A percentile compares a stretch with the other conserved stretches of the same genome.
Conservation (phyloP, 768 basidiomycete species). For the Auriscalpium microsporum region DNA sequence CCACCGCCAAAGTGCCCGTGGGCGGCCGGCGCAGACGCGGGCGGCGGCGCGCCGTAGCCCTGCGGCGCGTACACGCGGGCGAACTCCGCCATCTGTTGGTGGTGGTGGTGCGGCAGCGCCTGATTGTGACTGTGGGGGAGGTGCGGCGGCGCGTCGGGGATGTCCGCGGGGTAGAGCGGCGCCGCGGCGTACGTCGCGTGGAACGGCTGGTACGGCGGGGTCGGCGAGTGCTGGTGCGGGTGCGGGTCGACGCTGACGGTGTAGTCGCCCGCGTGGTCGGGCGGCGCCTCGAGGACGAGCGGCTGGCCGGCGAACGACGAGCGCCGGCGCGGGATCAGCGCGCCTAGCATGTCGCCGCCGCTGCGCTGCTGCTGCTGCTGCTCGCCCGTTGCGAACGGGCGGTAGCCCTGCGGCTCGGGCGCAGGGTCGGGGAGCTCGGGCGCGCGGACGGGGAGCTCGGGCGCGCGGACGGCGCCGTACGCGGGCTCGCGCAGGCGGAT, state of each 20-base stretch:
- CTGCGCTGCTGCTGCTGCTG: no score
- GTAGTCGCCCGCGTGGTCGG: constrained; percentile 2
- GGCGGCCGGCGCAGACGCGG: neutral
- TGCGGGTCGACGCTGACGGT: neutral
- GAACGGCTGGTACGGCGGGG: neutral
- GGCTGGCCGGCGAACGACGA: constrained; percentile 6
- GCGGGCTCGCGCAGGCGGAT: constrained; percentile 8
- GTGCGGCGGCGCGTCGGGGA: neutral
- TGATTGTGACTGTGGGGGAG: neutral
- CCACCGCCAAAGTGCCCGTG: neutral
- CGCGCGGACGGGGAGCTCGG: constrained; percentile 1
- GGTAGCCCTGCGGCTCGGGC: constrained; percentile 5
- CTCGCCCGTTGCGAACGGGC: neutral
- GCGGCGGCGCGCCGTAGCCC: neutral
- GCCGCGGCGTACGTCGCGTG: neutral
- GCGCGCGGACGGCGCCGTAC: constrained; percentile 6
- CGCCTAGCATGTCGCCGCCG: neutral
- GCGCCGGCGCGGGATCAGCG: constrained; percentile 1
- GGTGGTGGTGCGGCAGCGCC: neutral
- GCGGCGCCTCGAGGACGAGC: constrained; percentile 1
- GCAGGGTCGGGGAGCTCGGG: neutral
- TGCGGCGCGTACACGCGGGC: neutral
- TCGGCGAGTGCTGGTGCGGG: constrained; percentile 1
- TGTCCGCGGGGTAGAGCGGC: neutral
- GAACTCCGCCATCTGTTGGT: neutral